Base-by-base conservation (phyloP, 139 green algal genomes). In the Asterochloris sp. region DNA sequence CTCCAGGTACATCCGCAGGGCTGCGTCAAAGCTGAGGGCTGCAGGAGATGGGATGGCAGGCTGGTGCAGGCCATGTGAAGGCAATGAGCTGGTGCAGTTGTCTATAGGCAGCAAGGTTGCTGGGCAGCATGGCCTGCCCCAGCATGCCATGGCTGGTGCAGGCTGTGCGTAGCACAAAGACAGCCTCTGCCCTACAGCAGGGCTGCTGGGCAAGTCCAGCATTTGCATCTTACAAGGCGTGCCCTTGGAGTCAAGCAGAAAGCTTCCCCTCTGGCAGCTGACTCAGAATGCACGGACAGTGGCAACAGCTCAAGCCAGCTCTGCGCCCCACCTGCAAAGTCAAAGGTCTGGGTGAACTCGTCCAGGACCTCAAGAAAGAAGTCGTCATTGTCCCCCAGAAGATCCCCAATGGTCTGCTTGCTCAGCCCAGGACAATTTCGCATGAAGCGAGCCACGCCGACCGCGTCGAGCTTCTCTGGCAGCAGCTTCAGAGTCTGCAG, bases 341-440 rank as follows among this genome's bases (percentile, higher is more conserved):
- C 83, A 78, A 98, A 98, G 4, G 87, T 87, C 13, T 91, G 26
- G 11, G 86, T 86, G 83, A 94, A 98, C 16, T 87, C 80, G 17
- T 89, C 29, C 29, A 97, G 86, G 10, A 96, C 91, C 12, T 86
- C 62, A 16, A 96, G 84, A 83, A 95, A 96, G 83, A 99, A 99
- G 12, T 89, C 74, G 64, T 96, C 92, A 0, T 89, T 87, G 73
- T 99, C 96, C 0, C 96, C 96, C 23, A 99, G 91, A 74, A 98
- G 90, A 82, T 99, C 95, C 0, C 96, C 96, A 24, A 98, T 93
- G 29, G 87, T 88, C 19, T 79, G 74, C 86, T 98, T 98, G 90
- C 92, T 90, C 64, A 99, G 91, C 9, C 94, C 92, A 0, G 95
- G 95, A 78, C 95, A 97, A 69, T 85, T 82, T 26, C 91, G 89